Base-by-base conservation (phyloP, 2,329 filamentous ascomycete genomes). In the Pezicula radicicola region DNA sequence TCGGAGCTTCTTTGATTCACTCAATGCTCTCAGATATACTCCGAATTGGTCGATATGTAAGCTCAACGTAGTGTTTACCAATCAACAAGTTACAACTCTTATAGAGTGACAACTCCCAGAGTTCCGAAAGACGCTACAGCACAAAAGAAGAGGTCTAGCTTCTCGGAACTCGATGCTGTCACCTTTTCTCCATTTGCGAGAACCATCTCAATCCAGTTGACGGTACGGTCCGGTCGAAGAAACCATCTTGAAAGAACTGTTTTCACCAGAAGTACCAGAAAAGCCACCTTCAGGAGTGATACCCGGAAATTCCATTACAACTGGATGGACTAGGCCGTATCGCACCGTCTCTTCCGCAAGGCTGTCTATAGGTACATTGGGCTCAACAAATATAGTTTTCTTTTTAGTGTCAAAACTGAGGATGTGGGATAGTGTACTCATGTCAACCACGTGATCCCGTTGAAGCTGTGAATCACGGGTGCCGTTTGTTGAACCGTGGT, bases 231-330 rank as follows among this genome's bases (percentile, higher is more conserved):
- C n/a, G n/a, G 49, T 88, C 83, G 62, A 89, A 89, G 55, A 85
- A 80, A 0, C 86, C 85, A 61, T 85, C 75, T 76, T 77, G 64
- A 87, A 89, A 0, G 81, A 85, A 54, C 78, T 83, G 64, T 83
- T 87, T 63, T 89, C 85, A 2, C 84, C 85, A 0, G 80, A 79
- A 0, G 84, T 87, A 2, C 85, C 85, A 0, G 82, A 76, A 62
- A 85, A 88, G 0, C 82, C 84, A 3, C 85, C 85, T 13, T 85
- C 85, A 0, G 79, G 80, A 0, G 85, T 89, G 55, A 88, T 89
- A 0, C 83, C 83, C 0, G 84, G 84, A 46, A 89, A 85, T 60
- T 89, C 85, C 80, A 88, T 87, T 4, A 89, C 83, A 0, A 89
- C 83, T 0, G 78, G 79, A 1, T 79, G 84, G 1, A 89, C 67